Percentiles rank a stretch among this genome's conserved stretches.
phyloP scores from a whole-genome alignment of 805 yeast species.

The Lipomyces starkeyi region DNA sequence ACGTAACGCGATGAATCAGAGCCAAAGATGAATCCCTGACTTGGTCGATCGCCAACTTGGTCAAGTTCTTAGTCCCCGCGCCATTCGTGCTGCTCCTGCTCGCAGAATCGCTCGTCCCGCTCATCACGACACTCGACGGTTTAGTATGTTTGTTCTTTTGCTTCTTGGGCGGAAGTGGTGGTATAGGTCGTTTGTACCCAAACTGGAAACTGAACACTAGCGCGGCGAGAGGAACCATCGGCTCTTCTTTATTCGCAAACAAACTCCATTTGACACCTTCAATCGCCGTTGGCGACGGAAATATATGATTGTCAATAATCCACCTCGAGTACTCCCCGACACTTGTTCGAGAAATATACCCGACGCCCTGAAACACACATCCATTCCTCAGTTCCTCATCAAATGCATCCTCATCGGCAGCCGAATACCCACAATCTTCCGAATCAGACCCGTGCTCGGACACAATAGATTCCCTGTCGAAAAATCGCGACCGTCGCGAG shows the following conservation, averaged over 20 bases:
- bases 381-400: slow-evolving; percentile 34
- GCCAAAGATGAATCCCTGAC: slow-evolving; percentile 24
- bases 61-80: slow-evolving; percentile 4
- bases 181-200: slow-evolving; percentile 28
- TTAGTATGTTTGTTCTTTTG: slow-evolving; percentile 12
- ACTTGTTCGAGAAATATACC: slow-evolving; percentile 32
- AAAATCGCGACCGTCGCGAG: slow-evolving; percentile 29
- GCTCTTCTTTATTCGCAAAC: slow-evolving; percentile 27
- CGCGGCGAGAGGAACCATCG: slow-evolving; percentile 27
- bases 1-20: slow-evolving; percentile 26
- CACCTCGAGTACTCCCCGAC: slow-evolving; percentile 35
- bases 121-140: background rate
- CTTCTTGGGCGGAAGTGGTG: slow-evolving; percentile 12
- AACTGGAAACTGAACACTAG: slow-evolving; percentile 27
- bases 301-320: slow-evolving; percentile 35
- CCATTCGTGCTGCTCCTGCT: background rate
- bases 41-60: slow-evolving; percentile 12
- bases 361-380: slow-evolving; percentile 35
- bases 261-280: slow-evolving; percentile 34
- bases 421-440: slow-evolving; percentile 16
- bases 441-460: slow-evolving; percentile 22
- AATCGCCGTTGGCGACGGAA: slow-evolving; percentile 31
- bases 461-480: slow-evolving; percentile 22
- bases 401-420: slow-evolving; percentile 18
- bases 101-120: background rate